Conservation (phyloP, 2,329 filamentous ascomycete genomes). For the Venturia asperata region DNA sequence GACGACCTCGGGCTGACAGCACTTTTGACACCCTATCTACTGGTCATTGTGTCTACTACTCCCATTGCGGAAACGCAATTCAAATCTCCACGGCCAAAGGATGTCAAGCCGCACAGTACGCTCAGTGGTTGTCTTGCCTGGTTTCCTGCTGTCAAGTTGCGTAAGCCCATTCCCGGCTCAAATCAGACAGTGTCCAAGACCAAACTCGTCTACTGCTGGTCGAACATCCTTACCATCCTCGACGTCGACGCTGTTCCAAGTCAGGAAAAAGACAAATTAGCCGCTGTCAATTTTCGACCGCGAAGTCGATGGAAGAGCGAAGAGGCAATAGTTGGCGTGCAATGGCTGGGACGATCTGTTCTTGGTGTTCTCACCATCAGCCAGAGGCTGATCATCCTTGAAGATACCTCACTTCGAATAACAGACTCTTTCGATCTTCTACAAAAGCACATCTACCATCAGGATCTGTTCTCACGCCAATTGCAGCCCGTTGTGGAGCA, state of each 20-base stretch:
- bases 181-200: constrained; percentile 66
- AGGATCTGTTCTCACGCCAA: constrained; percentile 83
- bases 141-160: constrained; percentile 94
- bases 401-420: constrained; percentile 80
- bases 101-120: constrained; percentile 79
- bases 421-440: constrained; percentile 92
- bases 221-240: constrained; percentile 88
- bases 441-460: constrained; percentile 85
- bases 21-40: constrained; percentile 87
- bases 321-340: constrained; percentile 90
- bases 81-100: constrained; percentile 85
- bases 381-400: constrained; percentile 83
- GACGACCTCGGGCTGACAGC: constrained; percentile 87
- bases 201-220: constrained; percentile 97
- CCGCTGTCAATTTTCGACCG: constrained; percentile 70
- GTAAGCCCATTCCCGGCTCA: constrained; percentile 60
- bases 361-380: constrained; percentile 88
- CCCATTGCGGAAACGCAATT: constrained; percentile 94
- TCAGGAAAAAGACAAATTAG: constrained; percentile 67
- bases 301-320: constrained; percentile 88
- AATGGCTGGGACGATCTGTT: constrained; percentile 93
- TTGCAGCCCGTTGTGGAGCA: constrained; percentile 79
- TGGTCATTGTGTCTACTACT: constrained; percentile 96
- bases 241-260: constrained; percentile 69
- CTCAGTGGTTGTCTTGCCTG: constrained; percentile 92